phyloP scores from a whole-genome alignment of 495 filamentous ascomycete species.

The Lepraria neglecta region DNA sequence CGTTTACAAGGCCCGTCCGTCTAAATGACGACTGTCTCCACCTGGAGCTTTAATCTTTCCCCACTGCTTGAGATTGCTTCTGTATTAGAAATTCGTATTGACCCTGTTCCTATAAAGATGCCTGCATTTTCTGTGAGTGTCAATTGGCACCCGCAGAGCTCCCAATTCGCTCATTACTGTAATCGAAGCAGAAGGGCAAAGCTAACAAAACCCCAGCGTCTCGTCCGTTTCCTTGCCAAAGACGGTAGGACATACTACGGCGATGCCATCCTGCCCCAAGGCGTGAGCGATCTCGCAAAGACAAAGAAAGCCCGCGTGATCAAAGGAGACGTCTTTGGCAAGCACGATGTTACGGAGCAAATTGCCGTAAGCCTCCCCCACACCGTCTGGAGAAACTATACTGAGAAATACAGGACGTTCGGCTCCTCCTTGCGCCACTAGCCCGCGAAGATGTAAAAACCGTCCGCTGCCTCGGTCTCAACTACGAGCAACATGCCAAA shows the following conservation, averaged over 20 bases:
- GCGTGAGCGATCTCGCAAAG: constrained; percentile 59
- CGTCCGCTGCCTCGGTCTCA: constrained; percentile 73
- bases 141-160: not conserved
- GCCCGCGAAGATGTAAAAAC: constrained; percentile 62
- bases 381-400: not conserved
- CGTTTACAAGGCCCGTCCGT: not conserved
- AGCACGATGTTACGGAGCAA: constrained; percentile 63
- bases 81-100: not conserved
- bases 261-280: constrained; percentile 68
- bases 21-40: not conserved
- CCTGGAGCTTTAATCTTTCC: not conserved
- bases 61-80: not conserved
- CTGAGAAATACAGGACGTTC: constrained; percentile 47
- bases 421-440: constrained; percentile 61
- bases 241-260: constrained; percentile 76
- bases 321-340: constrained; percentile 66
- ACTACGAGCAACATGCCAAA: constrained; percentile 75
- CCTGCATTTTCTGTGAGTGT: not conserved
- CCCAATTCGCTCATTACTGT: not conserved
- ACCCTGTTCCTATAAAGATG: not conserved
- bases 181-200: not conserved
- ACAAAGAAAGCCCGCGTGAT: constrained; percentile 62
- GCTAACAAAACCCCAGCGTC: constrained; percentile 32
- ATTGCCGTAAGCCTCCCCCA: constrained; percentile 35
- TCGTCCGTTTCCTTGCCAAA: constrained; percentile 71